A percentile compares a stretch with the other conserved stretches of the same genome.
phyloP scores from a whole-genome alignment of 352 stramenopile species.

The Phytophthora quininea region DNA sequence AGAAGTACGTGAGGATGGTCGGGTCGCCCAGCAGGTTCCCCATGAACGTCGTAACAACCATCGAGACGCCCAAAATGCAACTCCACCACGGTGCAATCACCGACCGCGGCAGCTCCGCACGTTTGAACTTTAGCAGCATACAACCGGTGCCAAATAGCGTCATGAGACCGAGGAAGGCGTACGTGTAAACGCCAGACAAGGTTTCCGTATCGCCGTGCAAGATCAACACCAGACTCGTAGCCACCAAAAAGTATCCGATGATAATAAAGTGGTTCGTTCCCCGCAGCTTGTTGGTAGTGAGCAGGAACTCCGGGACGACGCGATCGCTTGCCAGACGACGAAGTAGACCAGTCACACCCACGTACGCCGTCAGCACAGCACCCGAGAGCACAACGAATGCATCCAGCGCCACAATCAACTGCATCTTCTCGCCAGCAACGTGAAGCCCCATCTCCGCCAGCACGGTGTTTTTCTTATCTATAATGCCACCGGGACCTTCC shows the following conservation, averaged over 20 bases:
- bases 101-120: constrained; percentile 85
- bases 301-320: constrained; percentile 81
- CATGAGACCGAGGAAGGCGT: constrained; percentile 96
- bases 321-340: constrained; percentile 92
- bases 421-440: constrained; percentile 76
- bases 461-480: constrained; percentile 89
- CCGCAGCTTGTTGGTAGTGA: constrained; percentile 82
- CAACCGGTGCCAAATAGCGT: constrained; percentile 93
- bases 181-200: constrained; percentile 94
- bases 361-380: constrained; percentile 93
- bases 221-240: constrained; percentile 89
- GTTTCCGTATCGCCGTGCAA: constrained; percentile 92
- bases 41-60: constrained; percentile 88
- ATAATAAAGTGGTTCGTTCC: constrained; percentile 94
- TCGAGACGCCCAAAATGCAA: constrained; percentile 78
- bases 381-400: constrained; percentile 95
- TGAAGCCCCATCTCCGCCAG: constrained; percentile 91
- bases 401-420: constrained; percentile 86
- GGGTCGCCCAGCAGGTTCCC: constrained; percentile 87
- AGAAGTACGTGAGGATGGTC: constrained; percentile 90
- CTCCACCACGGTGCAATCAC: constrained; percentile 90
- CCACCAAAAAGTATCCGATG: constrained; percentile 89
- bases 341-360: constrained; percentile 92
- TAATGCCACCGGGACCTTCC: constrained; percentile 69
- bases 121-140: constrained; percentile 96